Percentiles rank a stretch among this genome's conserved stretches.
These are phyloP conservation scores for Boletus speciosus DNA, from an alignment of 768 basidiomycete species.

Conservation along the genomic window DNA sequence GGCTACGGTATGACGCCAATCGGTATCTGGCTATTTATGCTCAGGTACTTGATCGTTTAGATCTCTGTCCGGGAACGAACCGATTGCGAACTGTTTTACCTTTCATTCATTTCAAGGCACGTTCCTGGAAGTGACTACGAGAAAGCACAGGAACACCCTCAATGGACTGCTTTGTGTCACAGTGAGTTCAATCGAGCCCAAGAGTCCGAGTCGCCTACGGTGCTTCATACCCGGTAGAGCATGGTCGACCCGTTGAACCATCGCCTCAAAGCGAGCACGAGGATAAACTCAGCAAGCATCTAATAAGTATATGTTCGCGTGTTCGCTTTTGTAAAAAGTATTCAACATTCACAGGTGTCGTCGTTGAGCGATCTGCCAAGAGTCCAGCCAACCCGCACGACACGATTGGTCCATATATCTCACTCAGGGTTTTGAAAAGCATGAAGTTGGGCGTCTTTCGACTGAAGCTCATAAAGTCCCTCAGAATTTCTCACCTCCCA, in stretches of 20 bases:
- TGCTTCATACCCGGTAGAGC: slow-evolving; percentile 39
- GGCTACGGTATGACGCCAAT: slow-evolving; percentile 43
- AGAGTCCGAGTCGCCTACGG: not conserved
- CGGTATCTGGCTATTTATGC: slow-evolving; percentile 4
- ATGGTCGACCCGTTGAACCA: slow-evolving; percentile 49
- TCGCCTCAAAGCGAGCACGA: slow-evolving; percentile 28
- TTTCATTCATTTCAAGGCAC: slow-evolving; percentile 57
- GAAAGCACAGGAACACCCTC: slow-evolving; percentile 52
- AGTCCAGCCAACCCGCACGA: slow-evolving; percentile 21
- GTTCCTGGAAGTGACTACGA: slow-evolving; percentile 40
- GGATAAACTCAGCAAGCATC: slow-evolving; percentile 55
- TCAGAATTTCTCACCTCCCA: slow-evolving; percentile 28
- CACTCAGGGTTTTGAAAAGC: slow-evolving; percentile 58
- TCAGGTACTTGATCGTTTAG: slow-evolving; percentile 35
- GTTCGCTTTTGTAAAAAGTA: not conserved
- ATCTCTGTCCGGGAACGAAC: slow-evolving; percentile 64
- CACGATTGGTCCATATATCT: slow-evolving; percentile 18
- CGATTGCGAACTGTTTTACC: slow-evolving; percentile 84
- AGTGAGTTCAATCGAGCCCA: slow-evolving; percentile 39
- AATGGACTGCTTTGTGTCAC: slow-evolving; percentile 58
- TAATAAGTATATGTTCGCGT: slow-evolving; percentile 49
- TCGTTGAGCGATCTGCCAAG: slow-evolving; percentile 25
- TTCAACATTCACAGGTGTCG: slow-evolving; percentile 25
- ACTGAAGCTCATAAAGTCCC: slow-evolving; percentile 56
- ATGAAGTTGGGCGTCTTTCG: slow-evolving; percentile 67